Percentiles rank a stretch among this genome's conserved stretches.
These are phyloP conservation scores for Candida gorgasii DNA, from an alignment of 805 yeast genomes.

Conservation along the genomic window DNA sequence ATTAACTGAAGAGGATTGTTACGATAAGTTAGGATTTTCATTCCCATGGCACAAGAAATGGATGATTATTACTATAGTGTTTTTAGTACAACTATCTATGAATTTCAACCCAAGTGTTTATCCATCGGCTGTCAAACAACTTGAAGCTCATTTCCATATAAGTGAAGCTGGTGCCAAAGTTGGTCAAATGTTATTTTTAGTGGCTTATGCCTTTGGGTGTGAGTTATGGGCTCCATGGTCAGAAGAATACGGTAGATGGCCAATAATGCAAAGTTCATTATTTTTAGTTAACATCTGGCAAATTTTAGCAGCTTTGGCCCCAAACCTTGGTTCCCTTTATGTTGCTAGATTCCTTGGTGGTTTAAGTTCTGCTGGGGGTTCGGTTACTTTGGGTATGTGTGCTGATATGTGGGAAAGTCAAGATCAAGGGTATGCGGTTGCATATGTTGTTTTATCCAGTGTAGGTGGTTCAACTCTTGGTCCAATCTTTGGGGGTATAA, in stretches of 20 bases:
- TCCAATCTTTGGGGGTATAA: conserved; percentile 28
- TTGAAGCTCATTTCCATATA: conserved; percentile 24
- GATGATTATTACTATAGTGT: conserved; percentile 36
- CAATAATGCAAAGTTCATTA: conserved; percentile 30
- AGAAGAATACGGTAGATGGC: conserved; percentile 36
- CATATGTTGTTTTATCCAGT: conserved; percentile 31
- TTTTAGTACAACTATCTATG: conserved; percentile 41
- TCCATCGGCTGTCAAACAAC: conserved; percentile 23
- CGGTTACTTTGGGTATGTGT: conserved; percentile 34
- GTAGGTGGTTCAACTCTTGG: conserved; percentile 34
- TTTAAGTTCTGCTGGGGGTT: conserved; percentile 34
- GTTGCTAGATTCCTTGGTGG: conserved; percentile 31
- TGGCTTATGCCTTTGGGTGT: conserved; percentile 34
- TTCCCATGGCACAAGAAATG: conserved; percentile 35
- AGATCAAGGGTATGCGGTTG: conserved; percentile 33
- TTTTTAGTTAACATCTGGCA: conserved; percentile 34
- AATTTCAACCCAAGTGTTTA: conserved; percentile 41
- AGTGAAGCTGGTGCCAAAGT: conserved; percentile 24
- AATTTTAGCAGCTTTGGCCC: conserved; percentile 31
- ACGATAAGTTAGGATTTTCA: conserved; percentile 34
- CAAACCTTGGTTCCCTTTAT: conserved; percentile 26
- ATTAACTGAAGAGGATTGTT: conserved; percentile 34
- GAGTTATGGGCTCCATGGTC: conserved; percentile 40
- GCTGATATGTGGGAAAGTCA: conserved; percentile 37
- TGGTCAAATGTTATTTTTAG: conserved; percentile 31